Evolutionary conservation across 2,329 filamentous ascomycete genomes (phyloP), one percentile per base, ranked within the genome.

Genomic region (Sporothrix luriei): DNA sequence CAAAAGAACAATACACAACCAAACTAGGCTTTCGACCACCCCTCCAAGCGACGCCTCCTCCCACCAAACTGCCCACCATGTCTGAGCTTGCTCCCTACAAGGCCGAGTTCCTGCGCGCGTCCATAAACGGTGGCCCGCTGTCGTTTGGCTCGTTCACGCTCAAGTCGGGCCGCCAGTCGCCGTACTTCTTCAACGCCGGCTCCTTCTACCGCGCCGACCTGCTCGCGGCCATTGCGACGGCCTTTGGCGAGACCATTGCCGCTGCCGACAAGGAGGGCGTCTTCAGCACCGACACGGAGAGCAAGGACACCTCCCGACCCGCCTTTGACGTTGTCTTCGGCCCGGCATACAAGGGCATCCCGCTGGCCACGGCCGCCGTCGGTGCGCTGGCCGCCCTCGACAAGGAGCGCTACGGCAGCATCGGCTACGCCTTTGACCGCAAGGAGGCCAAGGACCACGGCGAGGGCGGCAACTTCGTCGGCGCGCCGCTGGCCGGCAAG

Each of bases 171-270:
- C 92, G 94, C 76, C 85, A 84, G 76, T 97, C 93, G 14, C 95
- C 95, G 54, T 98, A 98, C 86, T 98, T 98, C 85, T 97, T 98
- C 88, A 97, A 97, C 80, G 93, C 94, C 61, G 93, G 94, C 71
- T 88, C 92, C 76, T 96, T 98, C 81, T 93, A 95, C 84, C 90
- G 89, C 67, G 91, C 90, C 26, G 85, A 89, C 72, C 87, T 97
- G 40, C 88, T 96, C 73, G 87, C 86, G 72, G 88, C 93, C 69
- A 91, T 97, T 74, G 87, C 91, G 67, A 86, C 88, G 52, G 93
- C 94, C 71, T 98, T 94, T 80, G 94, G 94, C 55, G 80, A 85
- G 73, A 84, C 87, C 69, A 87, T 90, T 75, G 73, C 72, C 16
- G 71, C 52, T 52, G 72, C 72, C 2, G 73, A 74, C 72, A 57